phyloP scores from a whole-genome alignment of 2,329 filamentous ascomycete species.

The Fusarium euwallaceae region DNA sequence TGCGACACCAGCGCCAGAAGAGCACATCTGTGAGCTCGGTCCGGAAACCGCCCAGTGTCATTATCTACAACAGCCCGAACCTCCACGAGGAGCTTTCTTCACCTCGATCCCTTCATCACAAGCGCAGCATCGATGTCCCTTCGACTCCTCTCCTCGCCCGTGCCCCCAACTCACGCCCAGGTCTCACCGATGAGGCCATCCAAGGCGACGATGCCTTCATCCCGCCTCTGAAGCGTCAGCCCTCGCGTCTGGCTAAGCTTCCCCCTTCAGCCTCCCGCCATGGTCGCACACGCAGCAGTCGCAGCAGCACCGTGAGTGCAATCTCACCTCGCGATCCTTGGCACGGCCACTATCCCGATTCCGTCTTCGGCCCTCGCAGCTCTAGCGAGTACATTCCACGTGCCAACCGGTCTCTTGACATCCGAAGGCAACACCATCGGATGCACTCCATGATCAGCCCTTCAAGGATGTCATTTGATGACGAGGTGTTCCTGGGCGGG shows the following conservation, averaged over 20 bases:
- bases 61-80: constrained; percentile 62
- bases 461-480: constrained; percentile 60
- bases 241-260: constrained; percentile 66
- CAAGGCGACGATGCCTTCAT: constrained; percentile 73
- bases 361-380: constrained; percentile 46
- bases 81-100: constrained; percentile 46
- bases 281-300: constrained; percentile 58
- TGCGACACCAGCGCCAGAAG: constrained; percentile 47
- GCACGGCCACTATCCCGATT: constrained; percentile 54
- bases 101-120: constrained; percentile 49
- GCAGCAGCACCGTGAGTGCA: constrained; percentile 59
- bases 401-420: constrained; percentile 40
- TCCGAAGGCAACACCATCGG: constrained; percentile 51
- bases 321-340: constrained; percentile 58
- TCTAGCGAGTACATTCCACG: constrained; percentile 50
- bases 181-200: constrained; percentile 72
- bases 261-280: constrained; percentile 54
- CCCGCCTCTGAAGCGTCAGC: constrained; percentile 63
- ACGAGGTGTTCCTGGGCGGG: constrained; percentile 60
- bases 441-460: constrained; percentile 55
- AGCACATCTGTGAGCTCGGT: constrained; percentile 51
- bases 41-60: constrained; percentile 65
- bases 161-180: constrained; percentile 72
- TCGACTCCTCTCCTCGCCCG: constrained; percentile 66
- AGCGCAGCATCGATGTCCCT: constrained; percentile 61